These are phyloP conservation scores for Azolla pinnata DNA, from an alignment of 75 land plant genomes.

Conservation along the genomic window DNA sequence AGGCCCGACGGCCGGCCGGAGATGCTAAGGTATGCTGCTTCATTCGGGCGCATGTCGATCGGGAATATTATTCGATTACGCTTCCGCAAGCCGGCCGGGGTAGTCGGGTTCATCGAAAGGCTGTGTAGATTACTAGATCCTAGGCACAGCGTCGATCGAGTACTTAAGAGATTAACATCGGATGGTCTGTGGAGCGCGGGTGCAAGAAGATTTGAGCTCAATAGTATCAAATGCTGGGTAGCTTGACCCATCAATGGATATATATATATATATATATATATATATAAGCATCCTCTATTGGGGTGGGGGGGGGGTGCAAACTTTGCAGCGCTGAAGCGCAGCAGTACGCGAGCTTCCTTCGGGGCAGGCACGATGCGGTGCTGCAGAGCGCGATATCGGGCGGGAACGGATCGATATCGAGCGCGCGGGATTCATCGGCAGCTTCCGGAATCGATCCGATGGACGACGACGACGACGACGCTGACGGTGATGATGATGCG, in stretches of 20 bases:
- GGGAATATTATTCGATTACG: not conserved
- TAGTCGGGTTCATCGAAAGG: too few relatives aligned
- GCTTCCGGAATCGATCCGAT: not conserved
- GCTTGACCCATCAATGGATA: not conserved
- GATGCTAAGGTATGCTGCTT: conserved; percentile 1
- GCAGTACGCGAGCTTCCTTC: conserved; percentile 7
- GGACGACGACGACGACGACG: not conserved
- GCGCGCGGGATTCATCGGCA: too few relatives aligned
- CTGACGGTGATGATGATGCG: too few relatives aligned
- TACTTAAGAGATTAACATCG: too few relatives aligned
- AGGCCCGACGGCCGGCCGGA: not conserved
- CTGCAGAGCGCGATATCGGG: too few relatives aligned
- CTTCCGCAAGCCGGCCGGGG: not conserved
- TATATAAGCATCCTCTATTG: not conserved
- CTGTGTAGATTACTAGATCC: not conserved
- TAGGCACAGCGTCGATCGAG: not conserved
- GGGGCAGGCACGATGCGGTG: conserved; percentile 1
- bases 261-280: not conserved
- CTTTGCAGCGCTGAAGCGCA: conserved; percentile 4
- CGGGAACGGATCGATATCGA: too few relatives aligned
- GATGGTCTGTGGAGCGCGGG: too few relatives aligned
- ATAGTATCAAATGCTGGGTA: not conserved
- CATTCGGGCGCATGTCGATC: not conserved
- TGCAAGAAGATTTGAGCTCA: not conserved
- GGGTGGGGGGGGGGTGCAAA: not conserved